Evolutionary conservation across 2,329 filamentous ascomycete genomes (phyloP).

Genomic region (Periconia sp.): DNA sequence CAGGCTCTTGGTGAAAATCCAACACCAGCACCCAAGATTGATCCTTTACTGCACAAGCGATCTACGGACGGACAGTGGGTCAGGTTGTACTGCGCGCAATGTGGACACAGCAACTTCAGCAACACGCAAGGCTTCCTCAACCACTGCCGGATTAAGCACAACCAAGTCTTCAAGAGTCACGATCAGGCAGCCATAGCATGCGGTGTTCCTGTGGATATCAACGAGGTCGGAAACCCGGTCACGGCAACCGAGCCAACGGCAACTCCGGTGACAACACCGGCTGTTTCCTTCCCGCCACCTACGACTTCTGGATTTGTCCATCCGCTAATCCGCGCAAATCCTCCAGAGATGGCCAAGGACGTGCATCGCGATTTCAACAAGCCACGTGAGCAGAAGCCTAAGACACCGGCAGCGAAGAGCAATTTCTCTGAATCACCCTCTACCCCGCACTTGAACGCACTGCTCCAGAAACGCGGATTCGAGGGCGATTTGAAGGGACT

Average conservation of each 20-base stretch:
- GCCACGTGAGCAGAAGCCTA: conserved; percentile 22
- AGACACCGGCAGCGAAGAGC: conserved; percentile 14
- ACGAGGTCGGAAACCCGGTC: conserved; percentile 55
- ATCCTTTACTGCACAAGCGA: conserved; percentile 83
- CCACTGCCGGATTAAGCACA: conserved; percentile 95
- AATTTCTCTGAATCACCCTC: conserved; percentile 47
- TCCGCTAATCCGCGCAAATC: conserved; percentile 37
- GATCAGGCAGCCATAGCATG: conserved; percentile 90
- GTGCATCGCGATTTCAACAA: conserved; percentile 38
- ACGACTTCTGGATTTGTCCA: conserved; percentile 43
- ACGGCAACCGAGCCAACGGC: conserved; percentile 36
- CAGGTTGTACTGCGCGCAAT: conserved; percentile 87
- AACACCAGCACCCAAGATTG: conserved; percentile 66
- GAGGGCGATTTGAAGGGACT: conserved; percentile 47
- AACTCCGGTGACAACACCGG: conserved; percentile 33
- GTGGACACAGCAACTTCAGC: conserved; percentile 87
- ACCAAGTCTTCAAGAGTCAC: conserved; percentile 91
- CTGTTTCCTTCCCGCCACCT: conserved; percentile 34
- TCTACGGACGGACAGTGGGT: conserved; percentile 82
- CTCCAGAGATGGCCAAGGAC: conserved; percentile 33
- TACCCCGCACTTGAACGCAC: conserved; percentile 50
- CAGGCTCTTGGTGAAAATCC: conserved; percentile 50
- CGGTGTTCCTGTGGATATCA: conserved; percentile 79
- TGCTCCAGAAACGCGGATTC: conserved; percentile 49
- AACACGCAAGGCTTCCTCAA: conserved; percentile 99